Evolutionary conservation across 1,284 basidiomycete species (phyloP).

Genomic region (Vanrija pseudolonga): DNA sequence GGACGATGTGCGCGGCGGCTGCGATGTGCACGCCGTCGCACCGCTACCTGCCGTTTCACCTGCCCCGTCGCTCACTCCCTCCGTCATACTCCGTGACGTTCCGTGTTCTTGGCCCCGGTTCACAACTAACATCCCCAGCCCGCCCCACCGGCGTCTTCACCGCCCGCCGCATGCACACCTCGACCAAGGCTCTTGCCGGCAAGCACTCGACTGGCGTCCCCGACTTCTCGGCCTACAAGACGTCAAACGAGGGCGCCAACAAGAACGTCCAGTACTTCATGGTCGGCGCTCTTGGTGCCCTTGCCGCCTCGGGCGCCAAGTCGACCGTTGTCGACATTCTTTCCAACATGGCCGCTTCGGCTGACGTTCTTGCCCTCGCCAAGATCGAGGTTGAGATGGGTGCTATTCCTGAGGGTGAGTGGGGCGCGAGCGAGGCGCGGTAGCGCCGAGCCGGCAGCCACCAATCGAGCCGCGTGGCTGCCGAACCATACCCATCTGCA

Average conservation of each 20-base stretch:
- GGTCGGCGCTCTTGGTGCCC: conserved; percentile 91
- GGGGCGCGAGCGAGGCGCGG: conserved; percentile 3
- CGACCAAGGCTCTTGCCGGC: conserved; percentile 50
- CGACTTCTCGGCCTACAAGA: conserved; percentile 80
- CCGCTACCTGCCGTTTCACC: too few species aligned
- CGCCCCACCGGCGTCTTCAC: conserved; percentile 55
- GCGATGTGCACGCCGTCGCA: too few species aligned
- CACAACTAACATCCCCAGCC: conserved; percentile 26
- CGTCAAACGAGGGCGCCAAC: conserved; percentile 65
- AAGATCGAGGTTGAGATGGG: conserved; percentile 95
- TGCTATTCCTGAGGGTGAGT: conserved; percentile 92
- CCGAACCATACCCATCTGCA: not conserved
- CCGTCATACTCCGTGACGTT: too few species aligned
- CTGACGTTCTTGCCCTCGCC: conserved; percentile 95
- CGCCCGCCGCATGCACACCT: conserved; percentile 60
- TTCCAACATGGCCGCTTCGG: conserved; percentile 92
- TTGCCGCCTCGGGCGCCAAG: conserved; percentile 92
- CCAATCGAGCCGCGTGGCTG: not conserved
- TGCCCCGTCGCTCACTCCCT: too few species aligned
- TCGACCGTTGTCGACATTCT: conserved; percentile 92
- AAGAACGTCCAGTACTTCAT: conserved; percentile 93
- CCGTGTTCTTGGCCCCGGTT: not conserved
- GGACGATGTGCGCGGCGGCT: too few species aligned
- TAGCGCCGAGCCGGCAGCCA: too few species aligned
- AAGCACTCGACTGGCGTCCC: conserved; percentile 64